phyloP scores from a whole-genome alignment of 257 asterid genomes.

The Solanum paucissectum region DNA sequence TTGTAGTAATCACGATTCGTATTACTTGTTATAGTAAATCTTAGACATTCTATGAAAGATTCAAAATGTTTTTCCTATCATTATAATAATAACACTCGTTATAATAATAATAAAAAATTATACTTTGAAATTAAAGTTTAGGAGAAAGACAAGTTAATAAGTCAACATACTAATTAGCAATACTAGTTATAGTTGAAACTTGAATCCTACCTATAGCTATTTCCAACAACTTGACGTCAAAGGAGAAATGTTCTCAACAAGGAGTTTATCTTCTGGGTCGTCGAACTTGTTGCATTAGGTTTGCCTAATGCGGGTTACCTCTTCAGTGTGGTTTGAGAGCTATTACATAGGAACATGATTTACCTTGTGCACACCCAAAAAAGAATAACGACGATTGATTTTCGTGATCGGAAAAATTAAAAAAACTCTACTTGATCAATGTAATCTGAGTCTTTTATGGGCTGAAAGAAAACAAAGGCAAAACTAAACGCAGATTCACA shows the following conservation, averaged over 20 bases:
- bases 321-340: rapidly evolving
- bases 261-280: neutral
- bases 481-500: neutral
- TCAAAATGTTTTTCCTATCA: neutral
- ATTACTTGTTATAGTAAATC: neutral
- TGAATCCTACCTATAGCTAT: neutral
- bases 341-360: rapidly evolving
- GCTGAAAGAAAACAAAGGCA: neutral
- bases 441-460: neutral
- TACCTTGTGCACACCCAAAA: too few species aligned
- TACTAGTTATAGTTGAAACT: neutral
- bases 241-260: too few species aligned
- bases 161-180: neutral
- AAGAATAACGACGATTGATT: rapidly evolving
- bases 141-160: neutral
- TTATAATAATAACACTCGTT: too few species aligned
- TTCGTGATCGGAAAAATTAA: too few species aligned
- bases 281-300: neutral
- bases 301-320: too few species aligned
- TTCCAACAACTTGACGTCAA: neutral
- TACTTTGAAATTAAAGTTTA: too few species aligned
- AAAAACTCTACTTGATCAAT: neutral
- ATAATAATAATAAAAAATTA: too few species aligned
- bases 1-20: neutral
- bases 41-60: too few species aligned